phyloP scores from a whole-genome alignment of 139 green algal species.

The Closterium sp. region DNA sequence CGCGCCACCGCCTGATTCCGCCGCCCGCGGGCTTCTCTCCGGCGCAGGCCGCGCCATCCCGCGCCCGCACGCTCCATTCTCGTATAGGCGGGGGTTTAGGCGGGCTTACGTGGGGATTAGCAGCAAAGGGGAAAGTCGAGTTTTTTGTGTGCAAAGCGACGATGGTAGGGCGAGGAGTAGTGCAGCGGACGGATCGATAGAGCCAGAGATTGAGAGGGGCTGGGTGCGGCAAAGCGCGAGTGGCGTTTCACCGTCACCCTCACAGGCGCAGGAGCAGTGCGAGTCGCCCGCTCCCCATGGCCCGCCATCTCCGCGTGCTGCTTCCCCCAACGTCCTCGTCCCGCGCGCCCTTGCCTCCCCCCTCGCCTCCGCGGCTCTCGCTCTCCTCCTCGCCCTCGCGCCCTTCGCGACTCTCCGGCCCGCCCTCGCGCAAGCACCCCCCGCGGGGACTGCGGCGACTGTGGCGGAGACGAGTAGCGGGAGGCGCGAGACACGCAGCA shows the following conservation, averaged over 20 bases:
- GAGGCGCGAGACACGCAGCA: neutral
- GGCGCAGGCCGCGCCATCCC: neutral
- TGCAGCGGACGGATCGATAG: neutral
- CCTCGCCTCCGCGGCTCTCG: neutral
- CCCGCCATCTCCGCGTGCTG: neutral
- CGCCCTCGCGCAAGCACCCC: neutral
- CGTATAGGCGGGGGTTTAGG: neutral
- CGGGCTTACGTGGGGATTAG: neutral
- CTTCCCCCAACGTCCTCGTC: neutral
- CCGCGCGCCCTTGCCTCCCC: neutral
- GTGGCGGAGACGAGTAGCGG: neutral
- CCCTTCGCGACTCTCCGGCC: neutral
- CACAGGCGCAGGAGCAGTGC: neutral
- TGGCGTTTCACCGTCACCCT: neutral
- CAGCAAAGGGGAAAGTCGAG: neutral
- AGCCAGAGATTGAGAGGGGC: neutral
- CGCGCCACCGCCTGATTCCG: neutral
- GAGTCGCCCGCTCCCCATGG: neutral
- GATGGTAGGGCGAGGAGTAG: neutral
- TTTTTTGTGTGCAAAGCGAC: neutral
- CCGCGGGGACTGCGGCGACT: neutral
- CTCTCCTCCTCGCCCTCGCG: neutral
- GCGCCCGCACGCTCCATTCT: neutral
- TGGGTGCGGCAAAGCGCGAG: neutral
- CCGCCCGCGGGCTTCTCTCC: neutral